Evolutionary conservation across 2,329 filamentous ascomycete genomes (phyloP), one percentile per base, ranked within the genome.

Genomic region (Hypoxylon sp.): DNA sequence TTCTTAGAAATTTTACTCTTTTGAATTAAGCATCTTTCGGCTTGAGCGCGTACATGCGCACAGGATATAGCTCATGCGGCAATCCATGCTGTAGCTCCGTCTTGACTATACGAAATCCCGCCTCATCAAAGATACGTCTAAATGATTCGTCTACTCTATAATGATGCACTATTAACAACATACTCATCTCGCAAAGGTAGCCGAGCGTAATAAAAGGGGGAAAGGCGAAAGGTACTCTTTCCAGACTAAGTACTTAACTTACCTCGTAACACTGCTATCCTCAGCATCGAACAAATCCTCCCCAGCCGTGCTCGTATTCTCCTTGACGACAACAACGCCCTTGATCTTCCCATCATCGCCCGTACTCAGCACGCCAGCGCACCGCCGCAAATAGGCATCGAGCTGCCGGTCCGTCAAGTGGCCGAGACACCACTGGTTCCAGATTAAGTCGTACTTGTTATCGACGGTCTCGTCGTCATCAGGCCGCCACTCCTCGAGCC

Each of bases 361-460:
- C 5, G 77, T 73, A 13, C 75, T 77, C 33, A 84, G 72, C 29
- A 75, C 79, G 0, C 79, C 73, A 52, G 84, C 86, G 77, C 92
- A 92, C 26, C 88, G 84, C 62, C 81, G 73, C 14, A 98, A 80
- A 75, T 91, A 97, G 1, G 81, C 82, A 0, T 92, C 83, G 3
- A 98, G 78, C 78, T 97, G 89, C 6, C 80, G 80, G 77, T 97
- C 94, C 0, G 88, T 94, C 60, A 97, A 82, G 78, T 98, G 91
- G 24, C 93, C 92, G 6, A 95, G 80, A 79, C 94, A 98, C 94
- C 94, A 97, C 80, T 98, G 94, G 58, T 88, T 91, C 93, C 93
- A 97, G 67, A 98, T 89, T 50, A 97, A 79, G 77, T 94, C 91
- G 79, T 98, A 98, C 53, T 81, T 78, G 8, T 80, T 74, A n/a